Evolutionary conservation across 1,284 basidiomycete genomes (phyloP), one percentile per base, ranked within the genome.

Genomic region (Cutaneotrichosporon mucoides): DNA sequence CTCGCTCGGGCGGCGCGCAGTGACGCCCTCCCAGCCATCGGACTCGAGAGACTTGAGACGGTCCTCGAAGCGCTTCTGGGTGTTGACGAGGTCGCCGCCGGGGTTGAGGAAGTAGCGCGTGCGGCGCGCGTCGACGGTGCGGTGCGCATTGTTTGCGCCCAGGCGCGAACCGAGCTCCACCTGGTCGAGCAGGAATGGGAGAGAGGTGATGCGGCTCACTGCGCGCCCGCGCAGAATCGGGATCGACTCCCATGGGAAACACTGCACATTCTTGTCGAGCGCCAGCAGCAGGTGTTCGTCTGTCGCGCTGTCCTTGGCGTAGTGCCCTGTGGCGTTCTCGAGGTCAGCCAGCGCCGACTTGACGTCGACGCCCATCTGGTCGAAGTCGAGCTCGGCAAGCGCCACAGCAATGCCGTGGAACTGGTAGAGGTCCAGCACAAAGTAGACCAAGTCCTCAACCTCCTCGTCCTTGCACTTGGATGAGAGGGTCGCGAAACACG

Each of bases 171-270:
- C 84, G 57, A 88, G 83, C 34, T 84, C 80, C 48, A 95, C 68
- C 38, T 92, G 84, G 71, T 98, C 95, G 41, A 88, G 78, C 15
- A 99, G 79, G 81, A 98, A 97, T 48, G 90, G 85, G 53, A 94
- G 76, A 46, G 88, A 90, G 0, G 96, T 94, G 62, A 98, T 86
- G 7, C 96, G 88, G 72, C 90, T 93, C 68, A 98, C 85, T 47
- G 92, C 90, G 58, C 86, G 83, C 6, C 88, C 89, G 53, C 90
- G 83, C 8, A 99, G 80, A 48, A 87, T 84, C 0, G 95, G 93
- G 33, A 98, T 86, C 35, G 89, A 94, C 79, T 99, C 96, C 96
- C 95, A 99, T 1, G 96, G 95, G 60, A 99, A 83, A 0, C 86
- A 84, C 69, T 93, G 90, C 10, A 95, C 81, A 62, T 91, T 88